Percentiles rank a stretch among this genome's conserved stretches.
Evolutionary conservation across 306 rosid species (phyloP).

Genomic region (Cucurbita pepo): DNA sequence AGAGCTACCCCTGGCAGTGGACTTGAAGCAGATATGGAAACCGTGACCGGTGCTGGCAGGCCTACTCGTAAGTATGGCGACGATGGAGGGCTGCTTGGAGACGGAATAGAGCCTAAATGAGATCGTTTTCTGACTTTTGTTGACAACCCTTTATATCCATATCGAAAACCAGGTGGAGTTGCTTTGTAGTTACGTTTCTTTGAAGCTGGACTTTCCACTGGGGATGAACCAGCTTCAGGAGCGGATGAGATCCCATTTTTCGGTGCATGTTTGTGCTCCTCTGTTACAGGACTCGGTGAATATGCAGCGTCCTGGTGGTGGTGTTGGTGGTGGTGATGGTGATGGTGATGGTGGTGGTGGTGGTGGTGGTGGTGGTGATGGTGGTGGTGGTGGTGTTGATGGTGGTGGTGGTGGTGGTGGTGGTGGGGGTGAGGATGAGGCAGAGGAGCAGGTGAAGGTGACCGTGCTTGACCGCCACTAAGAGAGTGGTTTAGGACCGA

Average conservation of each 20-base stretch:
- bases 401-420: neutral
- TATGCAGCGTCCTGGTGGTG: conserved; percentile 24
- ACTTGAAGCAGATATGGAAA: conserved; percentile 44
- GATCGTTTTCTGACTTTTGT: conserved; percentile 20
- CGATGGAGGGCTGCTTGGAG: conserved; percentile 20
- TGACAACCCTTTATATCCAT: conserved; percentile 20
- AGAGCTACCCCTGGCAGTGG: conserved; percentile 65
- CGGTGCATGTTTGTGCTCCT: conserved; percentile 10
- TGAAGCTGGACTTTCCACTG: conserved; percentile 18
- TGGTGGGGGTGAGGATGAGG: conserved; percentile 33
- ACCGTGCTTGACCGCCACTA: conserved; percentile 29
- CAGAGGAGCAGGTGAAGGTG: conserved; percentile 58
- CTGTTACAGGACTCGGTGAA: conserved; percentile 32
- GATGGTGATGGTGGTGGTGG: conserved; percentile 8
- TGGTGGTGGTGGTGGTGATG: conserved; percentile 36
- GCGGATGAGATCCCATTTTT: neutral
- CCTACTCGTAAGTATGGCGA: conserved; percentile 36
- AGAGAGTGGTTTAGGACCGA: conserved; percentile 52
- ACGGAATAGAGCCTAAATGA: conserved; percentile 27
- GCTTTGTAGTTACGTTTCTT: conserved; percentile 20
- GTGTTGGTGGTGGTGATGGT: conserved; percentile 36
- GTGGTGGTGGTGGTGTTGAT: neutral
- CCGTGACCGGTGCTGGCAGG: conserved; percentile 26
- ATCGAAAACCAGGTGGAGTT: conserved; percentile 41
- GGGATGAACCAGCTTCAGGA: conserved; percentile 21